Evolutionary conservation across 164 flowering plant genomes (phyloP).

Genomic region (Warburgia ugandensis): DNA sequence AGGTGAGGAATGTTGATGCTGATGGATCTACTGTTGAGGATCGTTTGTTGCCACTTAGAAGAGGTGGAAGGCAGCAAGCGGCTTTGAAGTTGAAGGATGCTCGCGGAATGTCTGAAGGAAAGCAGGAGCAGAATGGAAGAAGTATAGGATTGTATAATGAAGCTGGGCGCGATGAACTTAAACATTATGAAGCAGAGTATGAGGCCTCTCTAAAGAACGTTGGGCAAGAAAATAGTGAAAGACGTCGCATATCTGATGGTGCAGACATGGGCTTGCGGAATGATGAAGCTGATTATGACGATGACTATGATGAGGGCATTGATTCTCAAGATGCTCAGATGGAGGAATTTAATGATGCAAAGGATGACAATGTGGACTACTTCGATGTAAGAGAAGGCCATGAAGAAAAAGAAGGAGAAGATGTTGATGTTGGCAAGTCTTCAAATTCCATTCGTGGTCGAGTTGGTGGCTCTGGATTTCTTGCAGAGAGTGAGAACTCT

Average conservation of each 20-base stretch:
- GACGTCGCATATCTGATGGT: conserved; percentile 19
- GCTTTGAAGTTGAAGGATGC: conserved; percentile 17
- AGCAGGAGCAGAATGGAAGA: conserved; percentile 15
- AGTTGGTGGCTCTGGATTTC: conserved; percentile 13
- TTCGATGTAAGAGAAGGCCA: conserved; percentile 12
- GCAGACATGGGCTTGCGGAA: conserved; percentile 15
- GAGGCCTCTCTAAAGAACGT: conserved; percentile 63
- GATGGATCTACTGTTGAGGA: conserved; percentile 23
- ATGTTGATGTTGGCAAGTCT: conserved; percentile 17
- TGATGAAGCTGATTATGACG: conserved; percentile 43
- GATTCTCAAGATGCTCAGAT: conserved; percentile 48
- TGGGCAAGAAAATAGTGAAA: conserved; percentile 19
- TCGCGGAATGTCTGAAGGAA: conserved; percentile 5
- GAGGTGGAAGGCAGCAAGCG: conserved; percentile 12
- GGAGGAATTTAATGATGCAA: conserved; percentile 37
- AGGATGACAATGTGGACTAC: conserved; percentile 20
- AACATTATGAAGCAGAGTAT: conserved; percentile 78
- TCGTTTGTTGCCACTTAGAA: conserved; percentile 8
- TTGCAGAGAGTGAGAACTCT: conserved; percentile 14
- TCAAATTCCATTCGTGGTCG: conserved; percentile 16
- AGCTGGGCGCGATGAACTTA: conserved; percentile 86
- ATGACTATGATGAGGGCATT: conserved; percentile 79
- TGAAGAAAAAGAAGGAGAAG: conserved; percentile 3
- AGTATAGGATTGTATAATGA: conserved; percentile 78
- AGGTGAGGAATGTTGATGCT: conserved; percentile 16